These are phyloP conservation scores for Plantago rigida DNA, from an alignment of 305 asterid genomes.

Conservation along the genomic window DNA sequence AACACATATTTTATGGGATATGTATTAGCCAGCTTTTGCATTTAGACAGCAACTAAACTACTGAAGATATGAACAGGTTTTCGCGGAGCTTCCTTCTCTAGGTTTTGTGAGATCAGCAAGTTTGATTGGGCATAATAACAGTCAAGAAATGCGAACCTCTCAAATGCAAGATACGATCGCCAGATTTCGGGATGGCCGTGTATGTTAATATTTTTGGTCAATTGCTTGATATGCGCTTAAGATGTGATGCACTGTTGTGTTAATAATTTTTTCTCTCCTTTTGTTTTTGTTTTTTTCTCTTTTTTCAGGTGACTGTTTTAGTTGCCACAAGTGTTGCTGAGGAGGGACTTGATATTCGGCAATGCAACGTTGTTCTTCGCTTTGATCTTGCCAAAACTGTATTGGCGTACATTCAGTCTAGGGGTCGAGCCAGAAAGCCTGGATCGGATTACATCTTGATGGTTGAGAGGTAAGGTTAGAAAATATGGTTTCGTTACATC, in stretches of 20 bases:
- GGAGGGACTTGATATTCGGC: constrained; percentile 99
- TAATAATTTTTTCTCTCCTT: constrained; percentile 16
- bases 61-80: constrained; percentile 45
- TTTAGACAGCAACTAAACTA: constrained; percentile 17
- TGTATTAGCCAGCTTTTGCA: constrained; percentile 18
- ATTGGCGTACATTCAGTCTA: constrained; percentile 94
- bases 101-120: constrained; percentile 88
- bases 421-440: constrained; percentile 99
- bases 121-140: constrained; percentile 90
- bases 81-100: constrained; percentile 89
- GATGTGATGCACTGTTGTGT: constrained; percentile 19
- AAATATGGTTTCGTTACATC: constrained; percentile 15
- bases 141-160: constrained; percentile 94
- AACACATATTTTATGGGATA: constrained; percentile 11
- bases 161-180: constrained; percentile 98
- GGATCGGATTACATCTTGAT: constrained; percentile 98
- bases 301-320: constrained; percentile 70
- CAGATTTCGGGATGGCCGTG: constrained; percentile 97
- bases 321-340: constrained; percentile 99
- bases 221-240: constrained; percentile 16
- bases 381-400: constrained; percentile 99
- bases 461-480: constrained; percentile 79
- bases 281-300: background rate
- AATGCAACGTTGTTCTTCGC: constrained; percentile 97
- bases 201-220: constrained; percentile 36